Conservation (phyloP, 495 filamentous ascomycete genomes). For the Tuber melanosporum region DNA sequence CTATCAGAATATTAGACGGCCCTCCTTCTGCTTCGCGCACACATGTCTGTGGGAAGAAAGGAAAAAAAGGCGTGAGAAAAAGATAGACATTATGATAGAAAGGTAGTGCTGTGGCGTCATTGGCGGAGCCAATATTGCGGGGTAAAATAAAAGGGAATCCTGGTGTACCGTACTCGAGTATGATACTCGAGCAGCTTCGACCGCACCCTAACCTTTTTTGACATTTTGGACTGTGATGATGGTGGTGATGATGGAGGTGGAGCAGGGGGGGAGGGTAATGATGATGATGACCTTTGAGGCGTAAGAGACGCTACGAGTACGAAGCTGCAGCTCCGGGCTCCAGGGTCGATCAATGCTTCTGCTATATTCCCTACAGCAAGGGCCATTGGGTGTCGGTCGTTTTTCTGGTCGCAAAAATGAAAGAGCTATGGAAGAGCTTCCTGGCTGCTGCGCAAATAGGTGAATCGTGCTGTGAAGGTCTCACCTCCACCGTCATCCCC, state of each 20-base stretch:
- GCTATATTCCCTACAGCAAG: background rate
- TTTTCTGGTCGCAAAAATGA: background rate
- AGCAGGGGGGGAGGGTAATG: background rate
- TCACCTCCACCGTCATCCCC: background rate
- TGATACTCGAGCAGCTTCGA: background rate
- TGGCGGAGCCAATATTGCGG: conserved; percentile 33
- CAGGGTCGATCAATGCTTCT: background rate
- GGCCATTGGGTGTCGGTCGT: background rate
- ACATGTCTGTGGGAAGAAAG: background rate
- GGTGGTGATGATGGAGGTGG: background rate
- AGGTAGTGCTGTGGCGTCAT: background rate
- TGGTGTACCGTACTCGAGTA: too few relatives aligned
- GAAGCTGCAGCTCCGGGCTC: background rate
- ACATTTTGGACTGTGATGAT: background rate
- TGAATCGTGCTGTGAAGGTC: background rate
- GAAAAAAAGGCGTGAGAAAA: background rate
- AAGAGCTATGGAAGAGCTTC: background rate
- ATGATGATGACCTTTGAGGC: background rate
- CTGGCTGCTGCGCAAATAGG: background rate
- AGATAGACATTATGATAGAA: background rate
- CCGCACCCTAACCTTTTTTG: background rate
- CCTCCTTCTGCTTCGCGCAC: background rate
- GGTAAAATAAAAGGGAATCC: conserved; percentile 29
- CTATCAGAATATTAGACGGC: background rate
- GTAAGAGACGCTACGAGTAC: background rate